Evolutionary conservation across 2,329 filamentous ascomycete species (phyloP).

Genomic region (Cladorrhinum sp.): DNA sequence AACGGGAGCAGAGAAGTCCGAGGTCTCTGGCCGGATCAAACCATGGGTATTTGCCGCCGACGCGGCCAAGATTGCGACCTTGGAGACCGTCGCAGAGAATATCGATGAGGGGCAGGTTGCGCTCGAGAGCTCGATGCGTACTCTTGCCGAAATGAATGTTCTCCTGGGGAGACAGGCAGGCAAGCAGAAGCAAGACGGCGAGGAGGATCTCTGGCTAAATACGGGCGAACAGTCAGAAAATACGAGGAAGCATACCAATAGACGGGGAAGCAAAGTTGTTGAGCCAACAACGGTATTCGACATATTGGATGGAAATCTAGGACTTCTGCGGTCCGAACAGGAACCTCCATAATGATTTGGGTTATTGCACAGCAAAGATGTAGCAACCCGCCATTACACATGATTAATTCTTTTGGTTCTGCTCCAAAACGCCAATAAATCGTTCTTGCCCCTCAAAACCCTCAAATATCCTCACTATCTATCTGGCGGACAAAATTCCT

Average conservation of each 20-base stretch:
- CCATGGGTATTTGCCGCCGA: constrained; percentile 61
- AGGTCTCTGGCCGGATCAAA: constrained; percentile 44
- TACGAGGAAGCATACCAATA: constrained; percentile 23
- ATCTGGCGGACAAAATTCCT: constrained; percentile 58
- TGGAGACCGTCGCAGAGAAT: constrained; percentile 57
- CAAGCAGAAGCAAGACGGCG: constrained; percentile 19
- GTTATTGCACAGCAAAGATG: neutral
- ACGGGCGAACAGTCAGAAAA: constrained; percentile 31
- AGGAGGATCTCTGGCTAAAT: constrained; percentile 39
- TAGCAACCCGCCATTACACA: too few relatives aligned
- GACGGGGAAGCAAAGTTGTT: constrained; percentile 19
- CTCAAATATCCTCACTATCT: constrained; percentile 7
- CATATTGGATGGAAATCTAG: constrained; percentile 51
- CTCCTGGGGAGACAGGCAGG: constrained; percentile 39
- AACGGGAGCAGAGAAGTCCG: constrained; percentile 35
- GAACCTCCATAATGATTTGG: constrained; percentile 13
- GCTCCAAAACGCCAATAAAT: neutral
- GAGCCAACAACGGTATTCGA: constrained; percentile 46
- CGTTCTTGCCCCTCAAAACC: neutral
- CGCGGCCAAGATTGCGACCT: constrained; percentile 55
- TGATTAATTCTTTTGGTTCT: neutral
- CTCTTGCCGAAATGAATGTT: constrained; percentile 47
- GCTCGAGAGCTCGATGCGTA: constrained; percentile 50
- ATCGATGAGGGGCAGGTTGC: constrained; percentile 57
- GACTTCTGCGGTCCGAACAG: constrained; percentile 35